Percentiles rank a stretch among this genome's conserved stretches.
Evolutionary conservation across 2,329 filamentous ascomycete genomes (phyloP).

Genomic region (Apiospora marii): DNA sequence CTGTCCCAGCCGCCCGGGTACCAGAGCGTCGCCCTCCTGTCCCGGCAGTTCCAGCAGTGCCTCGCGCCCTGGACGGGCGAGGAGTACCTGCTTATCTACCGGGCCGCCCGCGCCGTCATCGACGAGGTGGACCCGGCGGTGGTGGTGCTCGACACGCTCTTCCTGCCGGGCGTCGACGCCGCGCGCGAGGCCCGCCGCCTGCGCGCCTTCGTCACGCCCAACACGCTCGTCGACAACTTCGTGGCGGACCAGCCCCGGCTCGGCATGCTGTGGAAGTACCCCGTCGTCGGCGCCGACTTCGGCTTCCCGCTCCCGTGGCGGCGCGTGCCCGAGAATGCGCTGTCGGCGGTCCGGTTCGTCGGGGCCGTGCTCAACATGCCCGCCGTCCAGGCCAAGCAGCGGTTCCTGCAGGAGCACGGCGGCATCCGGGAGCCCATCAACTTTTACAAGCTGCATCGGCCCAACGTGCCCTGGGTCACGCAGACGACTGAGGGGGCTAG

Average conservation of each 20-base stretch:
- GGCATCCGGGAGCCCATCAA: background rate
- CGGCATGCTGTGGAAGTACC: conserved; percentile 12
- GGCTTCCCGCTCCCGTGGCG: conserved; percentile 11
- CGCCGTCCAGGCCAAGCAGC: background rate
- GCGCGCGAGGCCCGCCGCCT: background rate
- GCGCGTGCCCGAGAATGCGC: background rate
- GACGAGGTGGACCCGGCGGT: conserved; percentile 3
- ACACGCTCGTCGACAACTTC: conserved; percentile 8
- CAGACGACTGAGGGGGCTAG: background rate
- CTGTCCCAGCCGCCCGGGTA: background rate
- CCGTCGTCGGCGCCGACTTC: background rate
- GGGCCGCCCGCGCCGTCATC: background rate
- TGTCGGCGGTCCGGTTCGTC: background rate
- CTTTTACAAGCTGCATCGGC: background rate
- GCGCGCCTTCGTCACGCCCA: background rate
- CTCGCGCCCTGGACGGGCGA: background rate
- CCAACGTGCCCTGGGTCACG: background rate
- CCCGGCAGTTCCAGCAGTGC: background rate
- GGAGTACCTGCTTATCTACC: background rate
- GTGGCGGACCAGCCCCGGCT: background rate
- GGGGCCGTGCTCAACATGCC: background rate
- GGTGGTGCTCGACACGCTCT: background rate
- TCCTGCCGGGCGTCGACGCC: conserved; percentile 10
- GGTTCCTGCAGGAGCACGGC: background rate
- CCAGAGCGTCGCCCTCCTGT: background rate